Evolutionary conservation across 768 basidiomycete genomes (phyloP).

Genomic region (Suillus subluteus): DNA sequence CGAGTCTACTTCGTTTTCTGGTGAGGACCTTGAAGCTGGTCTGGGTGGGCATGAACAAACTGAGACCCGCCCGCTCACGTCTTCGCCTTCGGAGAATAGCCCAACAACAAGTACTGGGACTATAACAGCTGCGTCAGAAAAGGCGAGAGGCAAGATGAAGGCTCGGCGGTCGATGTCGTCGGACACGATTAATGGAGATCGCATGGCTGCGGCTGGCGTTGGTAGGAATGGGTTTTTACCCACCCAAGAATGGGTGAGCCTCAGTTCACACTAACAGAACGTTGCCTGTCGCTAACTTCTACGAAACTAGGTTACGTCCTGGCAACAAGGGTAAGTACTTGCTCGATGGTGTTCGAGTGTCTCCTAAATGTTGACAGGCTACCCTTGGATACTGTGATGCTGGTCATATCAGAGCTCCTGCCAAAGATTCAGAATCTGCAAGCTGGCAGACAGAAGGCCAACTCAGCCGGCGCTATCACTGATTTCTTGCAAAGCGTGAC

Average conservation of each 20-base stretch:
- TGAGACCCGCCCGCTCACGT: constrained; percentile 41
- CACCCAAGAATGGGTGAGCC: constrained; percentile 91
- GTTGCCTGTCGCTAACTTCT: constrained; percentile 13
- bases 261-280: constrained; percentile 3
- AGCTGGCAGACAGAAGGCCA: constrained; percentile 61
- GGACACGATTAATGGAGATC: constrained; percentile 58
- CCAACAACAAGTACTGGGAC: constrained; percentile 26
- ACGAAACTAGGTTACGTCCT: constrained; percentile 72
- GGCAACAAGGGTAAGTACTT: constrained; percentile 86
- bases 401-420: constrained; percentile 85
- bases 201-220: constrained; percentile 66
- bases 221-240: constrained; percentile 93
- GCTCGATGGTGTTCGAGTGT: constrained; percentile 10
- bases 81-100: constrained; percentile 46
- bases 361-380: constrained; percentile 51
- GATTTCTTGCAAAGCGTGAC: constrained; percentile 75
- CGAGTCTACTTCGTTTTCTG: constrained; percentile 23
- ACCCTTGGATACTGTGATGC: constrained; percentile 85
- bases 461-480: constrained; percentile 67
- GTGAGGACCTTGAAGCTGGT: constrained; percentile 16
- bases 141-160: constrained; percentile 89
- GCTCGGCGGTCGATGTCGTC: constrained; percentile 64
- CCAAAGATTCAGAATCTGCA: constrained; percentile 86
- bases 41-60: constrained; percentile 13
- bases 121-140: constrained; percentile 64